Evolutionary conservation across 2,329 filamentous ascomycete species (phyloP), one percentile per base, ranked within the genome.

Genomic region (Pezicula carpinea): DNA sequence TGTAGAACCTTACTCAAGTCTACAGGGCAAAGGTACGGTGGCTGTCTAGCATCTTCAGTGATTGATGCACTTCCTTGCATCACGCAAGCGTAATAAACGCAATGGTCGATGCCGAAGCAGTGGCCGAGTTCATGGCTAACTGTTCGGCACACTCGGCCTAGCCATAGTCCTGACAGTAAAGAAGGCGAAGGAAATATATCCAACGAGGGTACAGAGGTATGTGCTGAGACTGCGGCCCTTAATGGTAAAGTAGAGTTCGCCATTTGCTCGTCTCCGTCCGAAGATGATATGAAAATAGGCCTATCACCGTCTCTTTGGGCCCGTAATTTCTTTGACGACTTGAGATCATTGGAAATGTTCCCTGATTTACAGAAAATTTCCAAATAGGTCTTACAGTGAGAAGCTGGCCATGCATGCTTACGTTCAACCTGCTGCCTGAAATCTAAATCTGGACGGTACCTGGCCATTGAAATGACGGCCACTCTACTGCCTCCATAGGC

Each of bases 81-180:
- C 2, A 73, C 69, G 53, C 81, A 86, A 0, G 81, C 79, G 53
- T 80, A 83, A 55, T 80, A 85, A 0, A 76, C 66, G 58, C 84
- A 88, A 59, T 88, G 83, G 6, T 64, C 82, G 13, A 88, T 69
- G 0, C 77, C 80, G 32, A 88, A 74, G 57, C 82, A 87, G 60
- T 87, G 84, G 0, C 81, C 79, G 0, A 87, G 63, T 57, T 88
- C 83, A 58, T 87, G 84, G 2, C 73, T 72, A 1, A 75, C 76
- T 0, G 83, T 85, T 42, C 74, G 75, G 44, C 70, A 79, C 2
- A 79, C 61, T 10, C 76, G 70, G 8, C 71, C 72, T 13, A 86
- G 71, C 80, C 82, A 87, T 2, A 83, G 58, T 0, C 64, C 70
- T 0, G 62, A 56, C 1, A 67, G 48, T 1, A 64, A 62, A 1